Evolutionary conservation across 768 basidiomycete genomes (phyloP).

Genomic region (Mycena indigotica): DNA sequence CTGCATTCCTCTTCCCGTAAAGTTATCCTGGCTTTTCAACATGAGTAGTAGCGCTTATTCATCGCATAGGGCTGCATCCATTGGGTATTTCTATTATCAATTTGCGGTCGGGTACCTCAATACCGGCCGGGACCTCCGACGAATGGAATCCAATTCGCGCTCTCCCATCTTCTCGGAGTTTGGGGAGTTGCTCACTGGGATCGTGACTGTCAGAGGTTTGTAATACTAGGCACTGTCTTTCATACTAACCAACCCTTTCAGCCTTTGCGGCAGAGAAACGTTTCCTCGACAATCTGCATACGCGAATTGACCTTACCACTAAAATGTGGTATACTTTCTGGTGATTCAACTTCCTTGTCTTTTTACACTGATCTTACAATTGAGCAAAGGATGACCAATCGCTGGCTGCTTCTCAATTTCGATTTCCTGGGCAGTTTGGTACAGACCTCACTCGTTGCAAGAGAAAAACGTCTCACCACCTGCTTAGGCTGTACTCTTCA

Average conservation of each 20-base stretch:
- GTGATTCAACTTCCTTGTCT: conserved; percentile 43
- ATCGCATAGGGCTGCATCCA: conserved; percentile 46
- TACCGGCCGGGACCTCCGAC: conserved; percentile 78
- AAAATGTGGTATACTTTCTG: conserved; percentile 73
- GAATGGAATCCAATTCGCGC: conserved; percentile 87
- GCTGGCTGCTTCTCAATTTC: conserved; percentile 84
- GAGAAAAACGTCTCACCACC: background rate
- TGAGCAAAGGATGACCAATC: conserved; percentile 80
- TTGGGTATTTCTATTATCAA: conserved; percentile 70
- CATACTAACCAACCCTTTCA: background rate
- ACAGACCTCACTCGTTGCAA: background rate
- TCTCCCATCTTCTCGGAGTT: conserved; percentile 86
- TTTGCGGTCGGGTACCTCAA: conserved; percentile 75
- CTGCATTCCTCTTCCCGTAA: conserved; percentile 73
- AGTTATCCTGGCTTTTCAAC: background rate
- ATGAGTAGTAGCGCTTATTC: too few species aligned
- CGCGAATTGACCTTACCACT: conserved; percentile 75
- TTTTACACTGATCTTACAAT: conserved; percentile 85
- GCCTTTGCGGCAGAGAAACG: conserved; percentile 78
- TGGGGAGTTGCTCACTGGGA: conserved; percentile 80
- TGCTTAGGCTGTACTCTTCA: conserved; percentile 60
- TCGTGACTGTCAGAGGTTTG: conserved; percentile 77
- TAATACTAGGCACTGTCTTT: background rate
- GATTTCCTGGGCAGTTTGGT: conserved; percentile 70
- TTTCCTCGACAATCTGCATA: conserved; percentile 76